phyloP scores from a whole-genome alignment of 2,329 filamentous ascomycete species.

The Pseudocercospora ulei region DNA sequence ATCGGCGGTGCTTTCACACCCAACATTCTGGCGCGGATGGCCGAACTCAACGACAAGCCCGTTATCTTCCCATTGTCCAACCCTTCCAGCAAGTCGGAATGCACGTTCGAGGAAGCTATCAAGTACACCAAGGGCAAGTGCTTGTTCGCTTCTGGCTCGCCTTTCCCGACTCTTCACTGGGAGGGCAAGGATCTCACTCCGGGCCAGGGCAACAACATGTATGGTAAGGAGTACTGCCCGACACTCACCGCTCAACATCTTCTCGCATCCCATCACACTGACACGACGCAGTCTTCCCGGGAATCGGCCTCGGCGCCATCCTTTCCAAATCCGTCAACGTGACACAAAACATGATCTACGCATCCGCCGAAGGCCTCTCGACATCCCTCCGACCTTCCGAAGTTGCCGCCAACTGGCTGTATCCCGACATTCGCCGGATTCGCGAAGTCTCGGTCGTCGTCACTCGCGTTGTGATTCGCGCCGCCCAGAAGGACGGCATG shows the following conservation, averaged over 20 bases:
- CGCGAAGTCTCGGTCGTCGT: constrained; percentile 80
- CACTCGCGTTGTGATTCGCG: constrained; percentile 84
- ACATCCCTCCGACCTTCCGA: constrained; percentile 72
- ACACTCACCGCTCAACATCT: not conserved
- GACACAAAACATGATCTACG: constrained; percentile 95
- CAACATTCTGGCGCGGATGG: constrained; percentile 59
- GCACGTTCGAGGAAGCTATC: constrained; percentile 89
- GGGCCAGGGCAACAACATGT: constrained; percentile 64
- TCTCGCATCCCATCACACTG: constrained; percentile 1
- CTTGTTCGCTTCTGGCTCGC: constrained; percentile 90
- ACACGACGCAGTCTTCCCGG: constrained; percentile 60
- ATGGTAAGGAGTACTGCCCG: constrained; percentile 5
- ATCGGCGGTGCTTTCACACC: constrained; percentile 92
- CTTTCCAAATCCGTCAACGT: constrained; percentile 76
- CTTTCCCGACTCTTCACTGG: constrained; percentile 59
- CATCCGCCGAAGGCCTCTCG: constrained; percentile 71
- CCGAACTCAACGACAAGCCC: constrained; percentile 58
- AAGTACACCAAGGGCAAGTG: constrained; percentile 71
- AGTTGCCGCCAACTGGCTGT: constrained; percentile 72
- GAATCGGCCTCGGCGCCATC: constrained; percentile 86
- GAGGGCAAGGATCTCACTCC: constrained; percentile 42
- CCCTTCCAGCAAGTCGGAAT: constrained; percentile 92
- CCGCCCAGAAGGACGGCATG: constrained; percentile 66
- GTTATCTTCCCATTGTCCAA: constrained; percentile 84
- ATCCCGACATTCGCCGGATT: constrained; percentile 79